These are phyloP conservation scores for Cyclotella sp. DNA, from an alignment of 108 stramenopile genomes.

Conservation along the genomic window DNA sequence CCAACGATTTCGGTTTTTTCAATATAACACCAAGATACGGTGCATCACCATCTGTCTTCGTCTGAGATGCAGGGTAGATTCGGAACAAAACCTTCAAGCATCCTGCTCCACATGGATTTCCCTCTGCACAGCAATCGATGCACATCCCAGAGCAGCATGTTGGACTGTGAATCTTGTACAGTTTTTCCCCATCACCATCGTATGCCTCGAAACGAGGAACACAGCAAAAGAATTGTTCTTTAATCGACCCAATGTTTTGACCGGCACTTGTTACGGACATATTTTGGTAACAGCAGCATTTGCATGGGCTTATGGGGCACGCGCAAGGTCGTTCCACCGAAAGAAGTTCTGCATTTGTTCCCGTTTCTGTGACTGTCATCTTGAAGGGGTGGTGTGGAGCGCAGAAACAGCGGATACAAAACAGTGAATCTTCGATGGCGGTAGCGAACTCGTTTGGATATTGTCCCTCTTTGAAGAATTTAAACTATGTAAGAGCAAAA, in stretches of 20 bases:
- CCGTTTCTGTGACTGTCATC: slow-evolving; percentile 48
- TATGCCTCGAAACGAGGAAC: slow-evolving; percentile 64
- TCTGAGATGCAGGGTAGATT: slow-evolving; percentile 58
- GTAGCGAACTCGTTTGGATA: slow-evolving; percentile 49
- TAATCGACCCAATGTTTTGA: slow-evolving; percentile 56
- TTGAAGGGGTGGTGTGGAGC: slow-evolving; percentile 61
- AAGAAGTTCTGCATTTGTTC: slow-evolving; percentile 51
- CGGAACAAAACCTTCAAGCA: slow-evolving; percentile 77
- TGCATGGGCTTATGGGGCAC: slow-evolving; percentile 52
- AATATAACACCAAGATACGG: slow-evolving; percentile 62
- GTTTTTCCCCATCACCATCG: slow-evolving; percentile 45
- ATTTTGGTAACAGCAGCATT: slow-evolving; percentile 73
- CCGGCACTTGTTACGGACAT: slow-evolving; percentile 59
- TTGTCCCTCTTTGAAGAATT: slow-evolving; percentile 56
- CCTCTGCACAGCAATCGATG: slow-evolving; percentile 73
- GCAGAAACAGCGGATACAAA: slow-evolving; percentile 67
- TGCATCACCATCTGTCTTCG: slow-evolving; percentile 60
- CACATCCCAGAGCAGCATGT: slow-evolving; percentile 74
- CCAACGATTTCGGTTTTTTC: slow-evolving; percentile 56
- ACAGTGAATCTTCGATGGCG: slow-evolving; percentile 68
- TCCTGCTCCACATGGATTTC: slow-evolving; percentile 73
- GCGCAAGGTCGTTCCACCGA: slow-evolving; percentile 64
- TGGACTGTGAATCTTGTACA: slow-evolving; percentile 73
- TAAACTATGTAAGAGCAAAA: no score
- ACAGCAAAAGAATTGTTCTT: slow-evolving; percentile 67